These are phyloP conservation scores for Vitis amurensis DNA, from an alignment of 164 flowering plant genomes.

Conservation along the genomic window DNA sequence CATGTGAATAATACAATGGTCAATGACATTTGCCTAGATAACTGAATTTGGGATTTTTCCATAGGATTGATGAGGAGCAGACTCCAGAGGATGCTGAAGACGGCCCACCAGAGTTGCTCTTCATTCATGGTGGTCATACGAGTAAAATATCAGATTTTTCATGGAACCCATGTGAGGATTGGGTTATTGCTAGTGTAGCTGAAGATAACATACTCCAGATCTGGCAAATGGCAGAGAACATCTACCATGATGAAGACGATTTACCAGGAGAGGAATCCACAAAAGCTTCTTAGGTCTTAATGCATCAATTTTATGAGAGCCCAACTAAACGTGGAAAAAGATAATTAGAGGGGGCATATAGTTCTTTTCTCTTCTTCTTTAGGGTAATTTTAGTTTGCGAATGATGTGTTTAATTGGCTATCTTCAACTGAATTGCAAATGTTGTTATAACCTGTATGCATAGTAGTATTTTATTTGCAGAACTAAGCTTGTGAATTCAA, in stretches of 20 bases:
- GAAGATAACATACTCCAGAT: slow-evolving; percentile 98
- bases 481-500: too few relatives aligned
- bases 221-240: slow-evolving; percentile 99
- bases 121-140: slow-evolving; percentile 97
- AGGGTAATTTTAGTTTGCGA: too few relatives aligned
- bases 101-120: slow-evolving; percentile 96
- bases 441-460: too few relatives aligned
- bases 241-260: slow-evolving; percentile 94
- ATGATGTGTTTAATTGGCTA: too few relatives aligned
- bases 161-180: slow-evolving; percentile 97
- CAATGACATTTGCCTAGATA: too few relatives aligned
- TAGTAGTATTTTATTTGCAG: too few relatives aligned
- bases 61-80: slow-evolving; percentile 91
- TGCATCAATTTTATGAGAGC: neutral
- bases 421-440: too few relatives aligned
- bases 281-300: slow-evolving; percentile 36
- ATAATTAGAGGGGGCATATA: too few relatives aligned
- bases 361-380: too few relatives aligned
- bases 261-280: slow-evolving; percentile 62
- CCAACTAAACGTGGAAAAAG: too few relatives aligned
- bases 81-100: slow-evolving; percentile 96
- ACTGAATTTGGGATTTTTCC: neutral
- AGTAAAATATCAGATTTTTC: slow-evolving; percentile 98
- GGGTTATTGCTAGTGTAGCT: slow-evolving; percentile 96
- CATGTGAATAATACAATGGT: too few relatives aligned